Percentiles rank a stretch among this genome's conserved stretches.
phyloP scores from a whole-genome alignment of 2,329 filamentous ascomycete species.

The Rhytidhysteron rufulum region DNA sequence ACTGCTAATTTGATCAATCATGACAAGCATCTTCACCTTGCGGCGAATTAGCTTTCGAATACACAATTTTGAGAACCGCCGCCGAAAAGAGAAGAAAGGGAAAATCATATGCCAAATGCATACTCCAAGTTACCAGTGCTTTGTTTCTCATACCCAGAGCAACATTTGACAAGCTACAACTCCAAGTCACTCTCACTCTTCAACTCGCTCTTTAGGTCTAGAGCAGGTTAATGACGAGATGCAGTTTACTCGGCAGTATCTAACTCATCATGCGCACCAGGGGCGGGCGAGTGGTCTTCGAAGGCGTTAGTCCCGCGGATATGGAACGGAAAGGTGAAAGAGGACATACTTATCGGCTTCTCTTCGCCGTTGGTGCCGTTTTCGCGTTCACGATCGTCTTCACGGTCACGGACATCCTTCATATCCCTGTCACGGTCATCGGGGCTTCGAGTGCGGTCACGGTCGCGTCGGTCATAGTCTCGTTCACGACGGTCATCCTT shows the following conservation, averaged over 20 bases:
- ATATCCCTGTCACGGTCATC: slow-evolving; percentile 62
- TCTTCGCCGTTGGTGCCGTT: slow-evolving; percentile 81
- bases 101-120: slow-evolving; percentile 20
- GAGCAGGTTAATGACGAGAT: no score
- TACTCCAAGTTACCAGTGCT: no score
- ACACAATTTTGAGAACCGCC: slow-evolving; percentile 17
- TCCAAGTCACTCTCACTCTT: no score
- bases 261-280: slow-evolving; percentile 82
- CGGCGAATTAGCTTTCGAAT: slow-evolving; percentile 9
- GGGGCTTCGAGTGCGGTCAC: slow-evolving; percentile 67
- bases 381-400: slow-evolving; percentile 58
- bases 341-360: no score
- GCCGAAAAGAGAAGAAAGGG: slow-evolving; percentile 19
- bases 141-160: no score
- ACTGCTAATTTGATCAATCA: slow-evolving; percentile 34
- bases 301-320: slow-evolving; percentile 25
- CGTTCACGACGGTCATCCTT: slow-evolving; percentile 83
- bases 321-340: no score
- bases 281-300: slow-evolving; percentile 70
- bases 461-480: slow-evolving; percentile 66
- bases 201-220: no score
- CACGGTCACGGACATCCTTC: slow-evolving; percentile 49
- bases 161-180: no score
- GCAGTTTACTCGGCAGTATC: slow-evolving; percentile 82
- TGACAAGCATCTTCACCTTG: slow-evolving; percentile 17